Evolutionary conservation across 345 rosid species (phyloP), one percentile per base, ranked within the genome.

Genomic region (Syzygium grande): DNA sequence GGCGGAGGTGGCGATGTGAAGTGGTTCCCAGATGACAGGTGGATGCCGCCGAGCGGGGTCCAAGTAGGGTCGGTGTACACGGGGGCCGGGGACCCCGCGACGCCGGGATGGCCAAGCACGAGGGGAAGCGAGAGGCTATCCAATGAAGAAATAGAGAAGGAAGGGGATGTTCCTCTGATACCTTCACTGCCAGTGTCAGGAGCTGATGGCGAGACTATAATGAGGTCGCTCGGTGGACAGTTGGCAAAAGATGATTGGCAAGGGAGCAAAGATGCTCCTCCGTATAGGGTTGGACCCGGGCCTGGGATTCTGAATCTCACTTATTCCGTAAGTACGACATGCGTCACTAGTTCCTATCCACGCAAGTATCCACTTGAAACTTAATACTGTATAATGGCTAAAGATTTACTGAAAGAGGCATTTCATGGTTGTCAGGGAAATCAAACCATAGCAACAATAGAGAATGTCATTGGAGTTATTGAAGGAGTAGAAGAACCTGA

Each of bases 11-110:
- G 90, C 13, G 91, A 77, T 3, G 92, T 87, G 16, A 90, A 87
- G 89, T 94, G 96, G 93, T 96, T 96, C 90, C 99, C 97, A 0
- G 92, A 89, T 13, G 92, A 88, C 7, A 94, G 86, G 88, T 93
- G 94, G 98, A 93, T 96, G 96, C 98, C 98, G 1, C 98, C 98
- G 13, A 96, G 93, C 59, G 98, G 98, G 6, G 98, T 95, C 46
- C 98, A 96, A 90, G 96, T 97, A 78, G 99, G 98, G 49, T 54
- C 98, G 17, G 95, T 95, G 61, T 94, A 92, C 85, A 91, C 87
- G 9, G 96, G 94, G 22, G 77, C 86, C 1, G 99, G 99, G 1
- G 98, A 96, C 87, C 98, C 98, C 5, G 94, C 93, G 0, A 97
- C 99, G 9, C 98, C 99, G 3, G 98, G 98, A 79, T 97, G 98